Evolutionary conservation across 2,329 filamentous ascomycete species (phyloP), one percentile per base, ranked within the genome.

Genomic region (Curvularia sp.): DNA sequence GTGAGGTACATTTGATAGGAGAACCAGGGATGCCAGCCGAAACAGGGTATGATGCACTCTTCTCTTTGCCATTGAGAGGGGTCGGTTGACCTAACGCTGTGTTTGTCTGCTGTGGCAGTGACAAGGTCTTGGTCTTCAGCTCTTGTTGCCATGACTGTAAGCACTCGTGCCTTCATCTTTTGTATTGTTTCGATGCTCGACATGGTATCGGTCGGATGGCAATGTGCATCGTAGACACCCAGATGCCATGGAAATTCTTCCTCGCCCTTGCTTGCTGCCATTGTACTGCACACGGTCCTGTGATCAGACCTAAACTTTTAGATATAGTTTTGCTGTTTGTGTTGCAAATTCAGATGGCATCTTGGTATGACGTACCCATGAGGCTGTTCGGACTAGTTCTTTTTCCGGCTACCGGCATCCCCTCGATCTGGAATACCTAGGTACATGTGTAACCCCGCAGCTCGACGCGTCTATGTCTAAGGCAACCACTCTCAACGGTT

Each of bases 21-120:
- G 75, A 93, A 94, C 91, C 91, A 95, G 0, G 91, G 91, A 73
- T 95, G 91, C 90, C 91, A 93, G 20, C 91, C 91, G 77, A 93
- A 94, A n/a, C 88, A 87, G 0, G 91, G 89, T 3, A 94, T 67
- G 26, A 89, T 76, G 57, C 80, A 81, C 60, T 80, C 78, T 43
- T 78, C 63, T 49, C 70, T 59, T 20, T 67, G 55, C 61, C 71
- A 74, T 18, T 66, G 39, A 13, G 75, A 69, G 5, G 59, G 49
- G 20, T 75, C 53, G 0, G 62, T 20, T 1, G 69, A 70, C 31
- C 65, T 74, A 48, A 89, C 71, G 35, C 85, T 84, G 66, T 87
- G 82, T 13, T 79, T 69, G 4, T 81, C 78, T 30, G 89, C 88
- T 28, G 89, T 82, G 39, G 84, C 75, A 38, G 84, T 82, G 15